Percentiles rank a stretch among this genome's conserved stretches.
These are phyloP conservation scores for Candolleomyces eurysporus DNA, from an alignment of 768 basidiomycete species.

Conservation along the genomic window DNA sequence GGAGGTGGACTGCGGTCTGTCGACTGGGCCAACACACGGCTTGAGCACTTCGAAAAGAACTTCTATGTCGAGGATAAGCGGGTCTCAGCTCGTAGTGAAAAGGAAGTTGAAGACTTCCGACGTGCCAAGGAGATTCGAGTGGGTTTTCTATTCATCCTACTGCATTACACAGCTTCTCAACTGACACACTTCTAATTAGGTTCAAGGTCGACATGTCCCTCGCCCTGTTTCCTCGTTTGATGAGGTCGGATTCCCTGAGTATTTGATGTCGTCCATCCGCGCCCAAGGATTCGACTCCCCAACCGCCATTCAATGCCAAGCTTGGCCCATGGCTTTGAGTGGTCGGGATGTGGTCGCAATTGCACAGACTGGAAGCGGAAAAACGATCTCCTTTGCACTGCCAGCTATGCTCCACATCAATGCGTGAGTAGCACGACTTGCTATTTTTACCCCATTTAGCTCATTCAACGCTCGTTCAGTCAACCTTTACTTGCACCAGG, in stretches of 20 bases:
- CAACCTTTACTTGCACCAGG: constrained; percentile 92
- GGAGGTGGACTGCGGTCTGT: constrained; percentile 80
- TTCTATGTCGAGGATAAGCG: constrained; percentile 92
- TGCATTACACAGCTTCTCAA: neutral
- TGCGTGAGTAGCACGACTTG: constrained; percentile 59
- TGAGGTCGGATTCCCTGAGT: constrained; percentile 95
- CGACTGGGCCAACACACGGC: constrained; percentile 75
- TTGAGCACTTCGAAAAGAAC: constrained; percentile 95
- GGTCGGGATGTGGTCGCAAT: constrained; percentile 95
- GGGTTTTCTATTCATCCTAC: constrained; percentile 11
- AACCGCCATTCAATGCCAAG: constrained; percentile 97
- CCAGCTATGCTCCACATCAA: constrained; percentile 99
- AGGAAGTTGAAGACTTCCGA: constrained; percentile 88
- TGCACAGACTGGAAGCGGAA: constrained; percentile 97
- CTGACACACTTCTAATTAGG: constrained; percentile 36
- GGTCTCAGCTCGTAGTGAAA: constrained; percentile 72
- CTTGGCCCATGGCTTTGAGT: constrained; percentile 98
- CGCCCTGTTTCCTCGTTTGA: constrained; percentile 91
- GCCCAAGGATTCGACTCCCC: constrained; percentile 91
- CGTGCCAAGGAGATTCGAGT: constrained; percentile 86
- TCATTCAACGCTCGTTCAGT: constrained; percentile 32
- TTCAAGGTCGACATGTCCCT: constrained; percentile 86
- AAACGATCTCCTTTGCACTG: constrained; percentile 97
- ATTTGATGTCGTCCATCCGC: constrained; percentile 89
- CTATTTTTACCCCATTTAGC: constrained; percentile 7